Base-by-base conservation (phyloP, 2,329 filamentous ascomycete species). In the Metarhizium robertsii region DNA sequence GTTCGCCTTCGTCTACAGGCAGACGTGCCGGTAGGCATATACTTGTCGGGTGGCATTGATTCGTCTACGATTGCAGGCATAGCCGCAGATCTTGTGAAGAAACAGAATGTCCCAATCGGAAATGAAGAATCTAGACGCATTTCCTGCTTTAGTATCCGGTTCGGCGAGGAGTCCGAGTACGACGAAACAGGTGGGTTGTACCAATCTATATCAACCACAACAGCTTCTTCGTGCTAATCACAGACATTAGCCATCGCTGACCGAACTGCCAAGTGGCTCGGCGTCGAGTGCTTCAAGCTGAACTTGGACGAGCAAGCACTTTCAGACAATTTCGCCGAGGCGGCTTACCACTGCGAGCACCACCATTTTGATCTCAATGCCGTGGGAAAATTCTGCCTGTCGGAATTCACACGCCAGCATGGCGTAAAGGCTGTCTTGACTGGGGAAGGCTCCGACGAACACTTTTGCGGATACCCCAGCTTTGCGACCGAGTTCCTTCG, bases 21-120 rank as follows among this genome's bases (percentile, higher is more conserved):
- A 1, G 81, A 84, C 62, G 81, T 83, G 0, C 78, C 79, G 0
- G 70, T 84, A 3, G 81, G 78, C 2, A 68, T 84, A 53, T 83
- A 80, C 55, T 67, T 84, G 0, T 78, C 73, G 25, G 80, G 81
- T 4, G 81, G 81, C 1, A 74, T 84, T 51, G 80, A 84, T 62
- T 81, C 78, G 0, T 83, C 79, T 0, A 71, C 74, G 2, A 66
- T 84, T 25, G 80, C 80, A 7, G 80, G 81, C 3, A 81, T 84
- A 61, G 74, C 77, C 2, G 75, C 73, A 1, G 70, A 82, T 57
- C 69, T 83, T 2, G 70, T 75, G n/a, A 68, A 72, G 45, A 69
- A 78, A 50, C 66, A 77, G 52, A 71, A 74, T n/a, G 66, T 71
- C 25, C 66, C 69, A 40, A 65, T 80, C n/a, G 77, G 79, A 16